Conservation (phyloP, 768 basidiomycete genomes). For the Leccinellum luteum region DNA sequence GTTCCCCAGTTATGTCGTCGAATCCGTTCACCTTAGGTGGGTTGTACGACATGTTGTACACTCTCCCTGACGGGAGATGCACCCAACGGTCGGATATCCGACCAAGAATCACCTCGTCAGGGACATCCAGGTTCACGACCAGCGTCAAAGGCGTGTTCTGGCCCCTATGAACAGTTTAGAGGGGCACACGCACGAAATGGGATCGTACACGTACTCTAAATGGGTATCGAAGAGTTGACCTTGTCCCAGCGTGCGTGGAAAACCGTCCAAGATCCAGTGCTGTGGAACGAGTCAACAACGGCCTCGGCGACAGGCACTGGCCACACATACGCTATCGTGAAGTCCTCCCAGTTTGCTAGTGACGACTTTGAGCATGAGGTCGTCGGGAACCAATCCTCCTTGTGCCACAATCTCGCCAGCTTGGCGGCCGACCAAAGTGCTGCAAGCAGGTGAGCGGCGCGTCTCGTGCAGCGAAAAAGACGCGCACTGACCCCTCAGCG, state of each 20-base stretch:
- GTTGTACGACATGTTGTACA: slow-evolving; percentile 90
- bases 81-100: slow-evolving; percentile 92
- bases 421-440: slow-evolving; percentile 67
- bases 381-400: slow-evolving; percentile 76
- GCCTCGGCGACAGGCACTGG: background rate
- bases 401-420: slow-evolving; percentile 79
- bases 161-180: slow-evolving; percentile 39
- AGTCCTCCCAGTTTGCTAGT: slow-evolving; percentile 66
- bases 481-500: slow-evolving; percentile 40
- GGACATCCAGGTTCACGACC: slow-evolving; percentile 84
- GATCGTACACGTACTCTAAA: slow-evolving; percentile 50
- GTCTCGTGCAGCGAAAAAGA: background rate
- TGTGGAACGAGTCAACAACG: slow-evolving; percentile 26
- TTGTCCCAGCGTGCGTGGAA: slow-evolving; percentile 87
- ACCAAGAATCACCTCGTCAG: slow-evolving; percentile 78
- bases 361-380: slow-evolving; percentile 75
- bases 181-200: background rate
- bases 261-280: slow-evolving; percentile 94
- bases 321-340: slow-evolving; percentile 54
- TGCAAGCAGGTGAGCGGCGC: slow-evolving; percentile 20
- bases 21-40: slow-evolving; percentile 73
- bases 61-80: slow-evolving; percentile 81
- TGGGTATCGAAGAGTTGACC: slow-evolving; percentile 75
- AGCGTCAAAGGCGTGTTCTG: slow-evolving; percentile 69
- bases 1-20: slow-evolving; percentile 87